These are phyloP conservation scores for Aspergillus biplanus DNA, from an alignment of 495 filamentous ascomycete species.

Conservation along the genomic window DNA sequence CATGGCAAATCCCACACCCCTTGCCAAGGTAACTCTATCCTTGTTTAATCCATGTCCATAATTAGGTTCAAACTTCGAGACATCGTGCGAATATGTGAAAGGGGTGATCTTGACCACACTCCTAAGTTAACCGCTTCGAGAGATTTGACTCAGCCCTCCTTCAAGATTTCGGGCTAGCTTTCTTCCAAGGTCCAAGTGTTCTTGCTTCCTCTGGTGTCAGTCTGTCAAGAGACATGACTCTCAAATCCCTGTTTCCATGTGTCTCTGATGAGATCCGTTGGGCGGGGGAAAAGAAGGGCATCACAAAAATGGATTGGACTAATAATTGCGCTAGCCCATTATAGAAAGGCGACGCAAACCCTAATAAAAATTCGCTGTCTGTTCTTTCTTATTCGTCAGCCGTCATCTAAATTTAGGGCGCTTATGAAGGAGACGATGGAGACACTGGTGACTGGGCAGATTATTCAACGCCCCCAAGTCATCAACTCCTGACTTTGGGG, in stretches of 20 bases:
- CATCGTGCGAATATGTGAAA: background rate
- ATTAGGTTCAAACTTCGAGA: background rate
- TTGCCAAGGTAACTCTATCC: background rate
- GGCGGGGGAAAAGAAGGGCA: background rate
- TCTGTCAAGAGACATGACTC: background rate
- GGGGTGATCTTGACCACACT: background rate
- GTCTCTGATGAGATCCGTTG: background rate
- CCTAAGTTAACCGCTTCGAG: background rate
- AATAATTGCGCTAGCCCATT: background rate
- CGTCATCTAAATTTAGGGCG: constrained; percentile 10
- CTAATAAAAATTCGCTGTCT: background rate
- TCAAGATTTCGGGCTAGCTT: background rate
- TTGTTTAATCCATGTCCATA: background rate
- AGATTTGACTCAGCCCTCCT: constrained; percentile 12
- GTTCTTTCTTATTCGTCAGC: background rate
- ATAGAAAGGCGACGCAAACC: background rate
- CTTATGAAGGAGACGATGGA: background rate
- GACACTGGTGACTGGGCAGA: no score
- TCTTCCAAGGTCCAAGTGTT: background rate
- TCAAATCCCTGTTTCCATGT: constrained; percentile 1
- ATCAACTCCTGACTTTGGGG: no score
- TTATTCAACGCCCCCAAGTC: background rate
- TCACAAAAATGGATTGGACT: background rate
- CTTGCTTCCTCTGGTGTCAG: background rate
- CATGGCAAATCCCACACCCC: background rate